phyloP scores from a whole-genome alignment of 148 eudicot genomes.

The Amaranthus hypochondriacus region DNA sequence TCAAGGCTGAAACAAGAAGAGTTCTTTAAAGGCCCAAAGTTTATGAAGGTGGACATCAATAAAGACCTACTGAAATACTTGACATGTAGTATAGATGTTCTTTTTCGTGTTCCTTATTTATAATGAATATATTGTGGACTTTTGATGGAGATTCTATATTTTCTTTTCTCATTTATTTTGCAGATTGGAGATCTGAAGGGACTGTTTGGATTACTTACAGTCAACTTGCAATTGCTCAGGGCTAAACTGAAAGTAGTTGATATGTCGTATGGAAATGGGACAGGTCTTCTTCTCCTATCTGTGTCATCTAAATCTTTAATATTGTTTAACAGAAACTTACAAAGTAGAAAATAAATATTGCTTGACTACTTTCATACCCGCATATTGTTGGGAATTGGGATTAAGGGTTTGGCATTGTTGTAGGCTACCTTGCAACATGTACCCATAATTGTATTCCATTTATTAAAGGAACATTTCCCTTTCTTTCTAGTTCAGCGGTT shows the following conservation, averaged over 20 bases:
- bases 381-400: no score
- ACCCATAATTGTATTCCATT: background rate
- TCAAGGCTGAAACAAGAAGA: slow-evolving; percentile 89
- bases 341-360: background rate
- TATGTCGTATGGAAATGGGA: slow-evolving; percentile 64
- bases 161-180: background rate
- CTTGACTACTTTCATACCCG: background rate
- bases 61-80: background rate
- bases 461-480: background rate
- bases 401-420: no score
- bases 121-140: background rate
- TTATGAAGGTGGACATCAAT: slow-evolving; percentile 64
- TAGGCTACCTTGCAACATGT: background rate
- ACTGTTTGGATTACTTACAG: slow-evolving; percentile 64
- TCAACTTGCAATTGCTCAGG: slow-evolving; percentile 69
- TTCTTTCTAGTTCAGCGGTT: background rate
- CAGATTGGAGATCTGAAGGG: slow-evolving; percentile 96
- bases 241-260: slow-evolving; percentile 80
- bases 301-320: background rate
- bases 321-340: background rate
- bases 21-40: slow-evolving; percentile 72
- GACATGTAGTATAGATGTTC: no score
- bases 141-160: background rate
- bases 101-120: no score
- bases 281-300: slow-evolving; percentile 38